Conservation (phyloP, 805 yeast genomes). For the Wickerhamomyces bisporus region DNA sequence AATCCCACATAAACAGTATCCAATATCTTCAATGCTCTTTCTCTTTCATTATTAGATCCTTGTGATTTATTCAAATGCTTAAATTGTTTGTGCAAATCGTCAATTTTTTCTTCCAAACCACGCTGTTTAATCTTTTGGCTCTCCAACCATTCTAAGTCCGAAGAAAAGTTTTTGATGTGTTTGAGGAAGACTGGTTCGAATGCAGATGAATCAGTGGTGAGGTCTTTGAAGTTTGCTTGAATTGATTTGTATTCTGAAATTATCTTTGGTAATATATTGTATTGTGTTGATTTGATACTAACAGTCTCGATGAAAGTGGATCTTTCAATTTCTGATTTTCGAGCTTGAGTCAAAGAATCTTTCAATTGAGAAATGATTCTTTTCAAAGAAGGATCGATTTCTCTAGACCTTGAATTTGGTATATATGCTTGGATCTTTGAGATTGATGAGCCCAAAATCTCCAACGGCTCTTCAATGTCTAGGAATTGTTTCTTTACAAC, state of each 20-base stretch:
- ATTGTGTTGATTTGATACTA: conserved; percentile 39
- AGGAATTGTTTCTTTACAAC: conserved; percentile 41
- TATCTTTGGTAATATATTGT: conserved; percentile 47
- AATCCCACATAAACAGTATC: conserved; percentile 24
- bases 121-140: conserved; percentile 34
- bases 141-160: conserved; percentile 45
- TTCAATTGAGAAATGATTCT: conserved; percentile 31
- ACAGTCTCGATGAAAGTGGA: conserved; percentile 36
- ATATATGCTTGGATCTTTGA: conserved; percentile 22
- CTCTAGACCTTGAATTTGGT: conserved; percentile 27
- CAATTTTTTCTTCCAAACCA: conserved; percentile 34
- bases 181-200: conserved; percentile 37
- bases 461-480: conserved; percentile 43
- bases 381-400: conserved; percentile 30
- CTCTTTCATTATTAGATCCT: conserved; percentile 28
- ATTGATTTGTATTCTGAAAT: conserved; percentile 39
- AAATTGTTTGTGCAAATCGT: conserved; percentile 28
- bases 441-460: conserved; percentile 35
- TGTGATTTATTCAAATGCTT: conserved; percentile 10
- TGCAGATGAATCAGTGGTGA: conserved; percentile 23
- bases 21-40: conserved; percentile 44
- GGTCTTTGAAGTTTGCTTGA: conserved; percentile 13
- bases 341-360: conserved; percentile 24
- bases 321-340: conserved; percentile 35
- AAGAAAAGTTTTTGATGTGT: conserved; percentile 42